Evolutionary conservation across 2,329 filamentous ascomycete genomes (phyloP).

Genomic region (Epichloe gansuensis): DNA sequence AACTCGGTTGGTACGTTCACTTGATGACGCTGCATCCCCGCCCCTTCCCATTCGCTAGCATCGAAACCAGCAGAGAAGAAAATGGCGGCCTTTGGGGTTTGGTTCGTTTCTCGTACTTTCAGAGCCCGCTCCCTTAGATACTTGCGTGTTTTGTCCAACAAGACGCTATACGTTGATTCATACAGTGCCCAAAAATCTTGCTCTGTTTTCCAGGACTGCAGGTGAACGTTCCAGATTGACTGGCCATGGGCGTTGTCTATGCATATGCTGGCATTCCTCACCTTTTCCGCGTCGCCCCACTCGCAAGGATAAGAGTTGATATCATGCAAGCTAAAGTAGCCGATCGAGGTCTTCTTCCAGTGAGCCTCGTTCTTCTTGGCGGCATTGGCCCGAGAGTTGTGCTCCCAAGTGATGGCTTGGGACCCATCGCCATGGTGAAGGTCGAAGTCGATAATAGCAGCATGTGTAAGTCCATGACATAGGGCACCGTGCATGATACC

Average conservation of each 20-base stretch:
- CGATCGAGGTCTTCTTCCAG: conserved; percentile 78
- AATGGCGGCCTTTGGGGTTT: conserved; percentile 68
- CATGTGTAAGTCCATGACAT: conserved; percentile 78
- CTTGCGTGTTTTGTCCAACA: conserved; percentile 69
- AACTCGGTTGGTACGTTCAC: conserved; percentile 96
- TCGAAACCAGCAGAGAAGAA: conserved; percentile 96
- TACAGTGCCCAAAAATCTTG: conserved; percentile 86
- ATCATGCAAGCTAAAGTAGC: conserved; percentile 94
- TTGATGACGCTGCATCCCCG: conserved; percentile 88
- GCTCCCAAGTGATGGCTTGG: conserved; percentile 83
- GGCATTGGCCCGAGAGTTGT: conserved; percentile 57
- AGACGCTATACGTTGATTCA: conserved; percentile 58
- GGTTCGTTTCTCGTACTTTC: conserved; percentile 45
- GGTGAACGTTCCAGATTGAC: conserved; percentile 89
- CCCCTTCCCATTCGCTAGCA: conserved; percentile 86
- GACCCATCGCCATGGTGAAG: conserved; percentile 93
- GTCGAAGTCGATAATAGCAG: conserved; percentile 86
- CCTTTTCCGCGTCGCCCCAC: conserved; percentile 81
- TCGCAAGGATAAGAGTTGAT: conserved; percentile 99
- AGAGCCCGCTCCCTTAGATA: conserved; percentile 67
- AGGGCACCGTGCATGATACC: conserved; percentile 86
- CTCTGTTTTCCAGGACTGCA: conserved; percentile 74
- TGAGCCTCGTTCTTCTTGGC: conserved; percentile 58
- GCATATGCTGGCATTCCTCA: conserved; percentile 86
- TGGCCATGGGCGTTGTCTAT: conserved; percentile 91